phyloP scores from a whole-genome alignment of 345 rosid genomes.

The Linum usitatissimum region DNA sequence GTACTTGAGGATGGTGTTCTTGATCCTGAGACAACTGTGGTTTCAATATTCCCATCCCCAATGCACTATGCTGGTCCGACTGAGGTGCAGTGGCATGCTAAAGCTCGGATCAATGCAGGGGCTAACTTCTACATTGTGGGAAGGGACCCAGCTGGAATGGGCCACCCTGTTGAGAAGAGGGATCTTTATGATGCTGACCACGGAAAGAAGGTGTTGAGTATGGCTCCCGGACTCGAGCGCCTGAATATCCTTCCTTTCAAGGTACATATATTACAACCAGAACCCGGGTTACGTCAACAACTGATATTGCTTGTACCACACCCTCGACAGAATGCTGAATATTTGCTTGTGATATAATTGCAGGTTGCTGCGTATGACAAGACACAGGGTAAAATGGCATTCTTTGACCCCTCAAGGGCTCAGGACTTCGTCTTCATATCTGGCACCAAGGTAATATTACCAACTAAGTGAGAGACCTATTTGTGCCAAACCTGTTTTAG shows the following conservation, averaged over 20 bases:
- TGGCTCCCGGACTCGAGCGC: conserved; percentile 95
- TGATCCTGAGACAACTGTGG: conserved; percentile 96
- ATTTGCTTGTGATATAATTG: not conserved
- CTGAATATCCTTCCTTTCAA: conserved; percentile 93
- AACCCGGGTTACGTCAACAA: not conserved
- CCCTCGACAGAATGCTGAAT: not conserved
- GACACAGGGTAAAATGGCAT: conserved; percentile 95
- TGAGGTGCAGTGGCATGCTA: conserved; percentile 99
- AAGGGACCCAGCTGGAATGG: conserved; percentile 98
- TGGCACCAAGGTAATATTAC: conserved; percentile 68
- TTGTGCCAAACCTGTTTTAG: not conserved
- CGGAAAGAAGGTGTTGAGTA: conserved; percentile 90
- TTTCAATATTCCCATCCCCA: conserved; percentile 96
- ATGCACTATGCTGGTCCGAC: conserved; percentile 99
- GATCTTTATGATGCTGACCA: conserved; percentile 97
- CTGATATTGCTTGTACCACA: not conserved
- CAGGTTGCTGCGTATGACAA: conserved; percentile 96
- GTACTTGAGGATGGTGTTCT: conserved; percentile 96
- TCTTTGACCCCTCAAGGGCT: conserved; percentile 86
- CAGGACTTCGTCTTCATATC: conserved; percentile 91
- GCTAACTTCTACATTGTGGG: conserved; percentile 99
- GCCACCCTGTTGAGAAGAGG: conserved; percentile 90
- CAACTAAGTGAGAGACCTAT: not conserved
- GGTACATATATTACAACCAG: conserved; percentile 29
- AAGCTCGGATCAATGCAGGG: conserved; percentile 95